A percentile compares a stretch with the other conserved stretches of the same genome.
Evolutionary conservation across 306 rosid species (phyloP).

Genomic region (Prunus campanulata): DNA sequence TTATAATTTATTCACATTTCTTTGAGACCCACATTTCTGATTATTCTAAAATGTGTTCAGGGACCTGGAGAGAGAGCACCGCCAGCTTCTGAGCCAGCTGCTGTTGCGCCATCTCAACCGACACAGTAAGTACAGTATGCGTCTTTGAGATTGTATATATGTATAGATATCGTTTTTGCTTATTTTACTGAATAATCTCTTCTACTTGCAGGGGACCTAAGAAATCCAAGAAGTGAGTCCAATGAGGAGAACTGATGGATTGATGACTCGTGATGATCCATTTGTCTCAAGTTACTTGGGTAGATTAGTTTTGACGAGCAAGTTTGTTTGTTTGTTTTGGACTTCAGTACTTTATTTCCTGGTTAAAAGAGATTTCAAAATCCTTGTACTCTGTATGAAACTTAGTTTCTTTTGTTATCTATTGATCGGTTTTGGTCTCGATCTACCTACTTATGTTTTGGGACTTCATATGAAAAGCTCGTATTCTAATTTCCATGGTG

Average conservation of each 20-base stretch:
- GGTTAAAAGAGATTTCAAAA: constrained; percentile 37
- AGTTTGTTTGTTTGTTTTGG: constrained; percentile 36
- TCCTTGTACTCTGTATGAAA: constrained; percentile 20
- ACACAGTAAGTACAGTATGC: constrained; percentile 50
- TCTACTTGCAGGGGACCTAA: constrained; percentile 60
- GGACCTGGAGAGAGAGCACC: constrained; percentile 73
- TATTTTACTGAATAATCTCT: neutral
- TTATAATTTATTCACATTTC: neutral
- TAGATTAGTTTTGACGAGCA: constrained; percentile 52
- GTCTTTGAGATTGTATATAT: neutral
- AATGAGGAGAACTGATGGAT: constrained; percentile 19
- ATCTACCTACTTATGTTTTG: neutral
- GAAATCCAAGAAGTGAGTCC: constrained; percentile 65
- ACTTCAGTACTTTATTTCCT: constrained; percentile 27
- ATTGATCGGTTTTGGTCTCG: neutral
- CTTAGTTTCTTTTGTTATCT: constrained; percentile 5
- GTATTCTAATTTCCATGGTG: neutral
- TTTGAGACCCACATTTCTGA: neutral
- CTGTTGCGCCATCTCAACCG: constrained; percentile 44
- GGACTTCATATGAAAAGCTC: neutral
- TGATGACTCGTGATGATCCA: constrained; percentile 12
- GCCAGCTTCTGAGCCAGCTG: constrained; percentile 34
- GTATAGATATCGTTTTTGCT: neutral
- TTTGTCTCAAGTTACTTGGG: constrained; percentile 13
- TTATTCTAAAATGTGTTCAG: constrained; percentile 27